A percentile compares a stretch with the other conserved stretches of the same genome.
These are phyloP conservation scores for Cytospora mali DNA, from an alignment of 2,329 filamentous ascomycete species.

Conservation along the genomic window DNA sequence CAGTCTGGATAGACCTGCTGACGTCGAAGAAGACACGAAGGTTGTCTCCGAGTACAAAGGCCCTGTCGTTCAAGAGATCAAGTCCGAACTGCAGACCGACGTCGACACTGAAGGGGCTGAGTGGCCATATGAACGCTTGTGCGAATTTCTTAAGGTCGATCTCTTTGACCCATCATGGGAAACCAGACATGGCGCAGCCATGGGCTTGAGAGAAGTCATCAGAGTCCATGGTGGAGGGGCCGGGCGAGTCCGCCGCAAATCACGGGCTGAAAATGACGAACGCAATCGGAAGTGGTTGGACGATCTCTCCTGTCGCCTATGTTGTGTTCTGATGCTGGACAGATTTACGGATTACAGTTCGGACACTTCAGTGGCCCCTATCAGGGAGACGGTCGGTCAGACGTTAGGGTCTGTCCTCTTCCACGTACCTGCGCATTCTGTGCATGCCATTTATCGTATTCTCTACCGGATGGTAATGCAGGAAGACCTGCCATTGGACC, in stretches of 20 bases:
- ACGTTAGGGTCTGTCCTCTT: conserved; percentile 87
- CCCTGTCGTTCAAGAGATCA: conserved; percentile 69
- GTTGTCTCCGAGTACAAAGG: conserved; percentile 97
- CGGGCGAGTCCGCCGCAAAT: conserved; percentile 73
- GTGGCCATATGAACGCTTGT: conserved; percentile 94
- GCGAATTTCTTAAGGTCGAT: conserved; percentile 91
- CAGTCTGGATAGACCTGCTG: conserved; percentile 75
- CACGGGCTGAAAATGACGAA: conserved; percentile 71
- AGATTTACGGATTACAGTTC: conserved; percentile 97
- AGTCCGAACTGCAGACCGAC: conserved; percentile 81
- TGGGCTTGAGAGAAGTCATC: conserved; percentile 89
- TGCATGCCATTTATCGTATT: conserved; percentile 81
- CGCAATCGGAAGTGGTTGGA: conserved; percentile 88
- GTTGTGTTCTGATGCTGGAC: conserved; percentile 96
- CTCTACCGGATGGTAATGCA: conserved; percentile 93
- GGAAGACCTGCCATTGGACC: conserved; percentile 72
- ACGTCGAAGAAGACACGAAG: conserved; percentile 86
- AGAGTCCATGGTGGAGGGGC: conserved; percentile 90
- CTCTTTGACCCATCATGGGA: conserved; percentile 95
- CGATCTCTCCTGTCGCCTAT: conserved; percentile 90
- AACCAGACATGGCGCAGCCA: conserved; percentile 91
- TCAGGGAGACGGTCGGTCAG: conserved; percentile 93
- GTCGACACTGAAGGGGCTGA: conserved; percentile 76
- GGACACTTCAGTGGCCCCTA: conserved; percentile 94
- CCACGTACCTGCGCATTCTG: conserved; percentile 76